phyloP scores from a whole-genome alignment of 192 early-diverging fungal genomes.

The Chytriomyces sp. region DNA sequence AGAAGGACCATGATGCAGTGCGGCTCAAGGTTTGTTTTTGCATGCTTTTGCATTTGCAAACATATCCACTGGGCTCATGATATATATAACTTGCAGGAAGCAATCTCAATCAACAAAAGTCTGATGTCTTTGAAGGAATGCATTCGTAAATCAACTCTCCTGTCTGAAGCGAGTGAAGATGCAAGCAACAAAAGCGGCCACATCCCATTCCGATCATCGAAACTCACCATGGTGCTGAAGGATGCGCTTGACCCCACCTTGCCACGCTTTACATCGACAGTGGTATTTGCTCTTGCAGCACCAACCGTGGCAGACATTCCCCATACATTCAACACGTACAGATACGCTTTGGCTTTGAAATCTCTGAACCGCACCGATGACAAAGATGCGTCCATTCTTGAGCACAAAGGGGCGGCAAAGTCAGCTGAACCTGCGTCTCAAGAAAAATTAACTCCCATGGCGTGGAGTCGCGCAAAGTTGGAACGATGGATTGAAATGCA shows the following conservation, averaged over 20 bases:
- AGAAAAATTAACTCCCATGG: conserved; percentile 21
- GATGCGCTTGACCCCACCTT: conserved; percentile 41
- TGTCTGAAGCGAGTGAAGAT: not conserved
- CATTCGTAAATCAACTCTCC: conserved; percentile 25
- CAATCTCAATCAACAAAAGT: conserved; percentile 46
- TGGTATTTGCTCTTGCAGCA: conserved; percentile 33
- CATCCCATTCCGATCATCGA: conserved; percentile 46
- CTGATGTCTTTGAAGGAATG: conserved; percentile 47
- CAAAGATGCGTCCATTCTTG: not conserved
- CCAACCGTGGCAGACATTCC: conserved; percentile 35
- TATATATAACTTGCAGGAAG: conserved; percentile 27
- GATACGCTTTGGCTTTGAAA: conserved; percentile 35
- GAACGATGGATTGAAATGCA: conserved; percentile 30
- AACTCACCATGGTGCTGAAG: conserved; percentile 46
- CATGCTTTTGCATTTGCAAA: not conserved
- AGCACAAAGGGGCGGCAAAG: not conserved
- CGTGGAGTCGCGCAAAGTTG: conserved; percentile 24
- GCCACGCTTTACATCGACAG: conserved; percentile 5
- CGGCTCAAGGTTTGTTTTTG: conserved; percentile 1
- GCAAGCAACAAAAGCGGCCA: conserved; percentile 9
- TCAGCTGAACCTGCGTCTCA: not conserved
- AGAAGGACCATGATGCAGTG: conserved; percentile 32
- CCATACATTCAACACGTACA: conserved; percentile 40
- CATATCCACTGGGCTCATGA: no score
- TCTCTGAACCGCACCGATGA: not conserved